These are phyloP conservation scores for Annulohypoxylon maeteangense DNA, from an alignment of 495 filamentous ascomycete genomes.

Conservation along the genomic window DNA sequence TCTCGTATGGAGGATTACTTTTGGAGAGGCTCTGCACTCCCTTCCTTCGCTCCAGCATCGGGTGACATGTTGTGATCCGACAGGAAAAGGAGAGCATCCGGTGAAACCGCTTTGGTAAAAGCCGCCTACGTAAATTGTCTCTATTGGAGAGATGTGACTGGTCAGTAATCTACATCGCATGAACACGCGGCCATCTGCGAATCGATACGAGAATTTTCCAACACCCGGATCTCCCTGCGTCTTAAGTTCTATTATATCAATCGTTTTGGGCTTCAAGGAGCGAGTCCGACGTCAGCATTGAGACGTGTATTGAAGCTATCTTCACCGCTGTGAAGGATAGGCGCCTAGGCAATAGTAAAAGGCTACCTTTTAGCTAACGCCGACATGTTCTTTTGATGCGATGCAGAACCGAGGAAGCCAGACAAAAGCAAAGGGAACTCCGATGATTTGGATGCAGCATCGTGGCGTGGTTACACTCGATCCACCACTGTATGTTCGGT, in stretches of 20 bases:
- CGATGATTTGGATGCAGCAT: neutral
- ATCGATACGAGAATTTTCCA: slow-evolving; percentile 24
- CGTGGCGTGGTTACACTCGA: slow-evolving; percentile 18
- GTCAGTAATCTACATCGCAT: slow-evolving; percentile 11
- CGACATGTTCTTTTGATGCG: neutral
- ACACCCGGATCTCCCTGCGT: neutral
- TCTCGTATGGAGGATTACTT: neutral
- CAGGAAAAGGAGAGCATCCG: neutral
- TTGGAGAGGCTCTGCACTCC: neutral
- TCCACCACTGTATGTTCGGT: slow-evolving; percentile 1
- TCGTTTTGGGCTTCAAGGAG: slow-evolving; percentile 2
- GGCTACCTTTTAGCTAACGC: neutral
- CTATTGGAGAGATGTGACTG: slow-evolving; percentile 20
- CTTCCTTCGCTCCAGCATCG: neutral
- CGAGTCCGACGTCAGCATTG: neutral
- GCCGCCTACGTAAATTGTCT: neutral
- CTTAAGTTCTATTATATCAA: neutral
- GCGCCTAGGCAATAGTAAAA: neutral
- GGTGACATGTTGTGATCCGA: neutral
- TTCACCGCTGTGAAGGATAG: neutral
- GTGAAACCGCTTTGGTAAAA: neutral
- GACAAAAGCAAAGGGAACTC: neutral
- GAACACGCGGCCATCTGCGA: slow-evolving; percentile 20
- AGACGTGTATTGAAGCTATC: neutral
- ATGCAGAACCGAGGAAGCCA: neutral